phyloP scores from a whole-genome alignment of 257 asterid species.

The Eustoma russellianum region DNA sequence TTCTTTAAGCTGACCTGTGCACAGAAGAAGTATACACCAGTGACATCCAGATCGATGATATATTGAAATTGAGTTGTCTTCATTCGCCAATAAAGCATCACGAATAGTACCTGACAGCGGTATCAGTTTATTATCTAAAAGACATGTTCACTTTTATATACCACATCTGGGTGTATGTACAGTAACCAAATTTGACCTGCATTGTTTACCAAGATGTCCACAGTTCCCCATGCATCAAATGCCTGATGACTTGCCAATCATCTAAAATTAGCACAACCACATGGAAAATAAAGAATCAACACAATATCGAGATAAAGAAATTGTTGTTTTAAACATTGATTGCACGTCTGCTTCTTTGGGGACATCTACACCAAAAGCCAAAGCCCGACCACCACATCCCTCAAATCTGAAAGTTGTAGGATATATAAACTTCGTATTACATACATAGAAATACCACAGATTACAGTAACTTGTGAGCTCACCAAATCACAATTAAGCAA shows the following conservation, averaged over 20 bases:
- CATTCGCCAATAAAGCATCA: slow-evolving; percentile 91
- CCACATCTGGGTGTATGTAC: neutral
- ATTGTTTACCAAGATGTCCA: slow-evolving; percentile 79
- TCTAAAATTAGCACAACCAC: slow-evolving; percentile 19
- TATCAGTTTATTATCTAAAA: slow-evolving; percentile 1
- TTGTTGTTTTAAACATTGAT: slow-evolving; percentile 84
- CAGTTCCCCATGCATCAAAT: slow-evolving; percentile 88
- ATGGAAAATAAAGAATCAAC: neutral
- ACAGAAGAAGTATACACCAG: slow-evolving; percentile 91
- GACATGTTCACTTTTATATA: neutral
- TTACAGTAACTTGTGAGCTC: too few species aligned
- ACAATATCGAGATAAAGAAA: neutral
- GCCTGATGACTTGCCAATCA: slow-evolving; percentile 49
- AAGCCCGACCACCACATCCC: slow-evolving; percentile 80
- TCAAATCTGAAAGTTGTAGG: slow-evolving; percentile 72
- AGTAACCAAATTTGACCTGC: slow-evolving; percentile 47
- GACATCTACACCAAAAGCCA: slow-evolving; percentile 89
- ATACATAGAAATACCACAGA: too few species aligned
- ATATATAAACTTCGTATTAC: too few species aligned
- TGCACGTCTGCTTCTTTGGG: slow-evolving; percentile 90
- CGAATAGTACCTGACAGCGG: slow-evolving; percentile 69
- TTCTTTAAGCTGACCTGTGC: slow-evolving; percentile 50
- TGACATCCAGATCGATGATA: slow-evolving; percentile 86
- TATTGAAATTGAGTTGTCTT: slow-evolving; percentile 89
- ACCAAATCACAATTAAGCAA: too few species aligned